Evolutionary conservation across 2,329 filamentous ascomycete species (phyloP).

Genomic region (Neofusicoccum ribis): DNA sequence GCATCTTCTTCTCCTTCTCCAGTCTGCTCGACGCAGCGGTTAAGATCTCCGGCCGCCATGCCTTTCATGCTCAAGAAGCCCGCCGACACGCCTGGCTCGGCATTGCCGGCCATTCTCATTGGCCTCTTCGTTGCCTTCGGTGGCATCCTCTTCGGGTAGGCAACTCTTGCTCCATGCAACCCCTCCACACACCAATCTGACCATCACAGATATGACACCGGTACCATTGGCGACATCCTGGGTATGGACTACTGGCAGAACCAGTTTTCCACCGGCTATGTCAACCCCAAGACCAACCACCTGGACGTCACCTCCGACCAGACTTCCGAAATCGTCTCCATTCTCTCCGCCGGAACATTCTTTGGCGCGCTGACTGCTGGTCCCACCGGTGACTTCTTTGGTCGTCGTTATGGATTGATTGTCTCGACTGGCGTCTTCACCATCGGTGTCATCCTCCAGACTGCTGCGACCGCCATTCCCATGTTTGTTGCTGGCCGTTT

Average conservation of each 20-base stretch:
- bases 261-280: slow-evolving; percentile 54
- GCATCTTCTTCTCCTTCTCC: background rate
- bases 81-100: slow-evolving; percentile 67
- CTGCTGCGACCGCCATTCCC: slow-evolving; percentile 34
- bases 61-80: slow-evolving; percentile 60
- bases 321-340: slow-evolving; percentile 74
- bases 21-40: too few species aligned
- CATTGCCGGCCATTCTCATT: slow-evolving; percentile 38
- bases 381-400: slow-evolving; percentile 67
- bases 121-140: slow-evolving; percentile 49
- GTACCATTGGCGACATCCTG: slow-evolving; percentile 60
- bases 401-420: slow-evolving; percentile 64
- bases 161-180: background rate
- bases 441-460: slow-evolving; percentile 43
- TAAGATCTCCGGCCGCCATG: slow-evolving; percentile 28
- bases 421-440: slow-evolving; percentile 38
- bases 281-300: slow-evolving; percentile 40
- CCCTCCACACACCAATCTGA: background rate
- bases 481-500: slow-evolving; percentile 44
- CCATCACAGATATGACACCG: slow-evolving; percentile 39
- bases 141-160: slow-evolving; percentile 44
- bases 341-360: slow-evolving; percentile 79
- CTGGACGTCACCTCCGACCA: slow-evolving; percentile 46
- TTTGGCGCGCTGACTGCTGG: slow-evolving; percentile 72
- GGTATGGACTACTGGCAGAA: slow-evolving; percentile 68